Percentiles rank a stretch among this genome's conserved stretches.
phyloP scores from a whole-genome alignment of 805 yeast species.

The Phaffomyces thermotolerans region DNA sequence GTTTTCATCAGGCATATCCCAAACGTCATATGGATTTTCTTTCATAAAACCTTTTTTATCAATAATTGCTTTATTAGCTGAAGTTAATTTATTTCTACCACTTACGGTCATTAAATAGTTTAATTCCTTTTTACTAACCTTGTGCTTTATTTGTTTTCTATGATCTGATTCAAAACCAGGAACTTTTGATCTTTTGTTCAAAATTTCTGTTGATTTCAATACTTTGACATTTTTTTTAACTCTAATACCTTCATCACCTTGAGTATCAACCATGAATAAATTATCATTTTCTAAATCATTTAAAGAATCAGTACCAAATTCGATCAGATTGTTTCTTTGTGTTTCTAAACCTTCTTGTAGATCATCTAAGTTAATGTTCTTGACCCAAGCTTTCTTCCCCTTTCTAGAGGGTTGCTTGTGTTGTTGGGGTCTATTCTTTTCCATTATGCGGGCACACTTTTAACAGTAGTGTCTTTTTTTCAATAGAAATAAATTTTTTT shows the following conservation, averaged over 20 bases:
- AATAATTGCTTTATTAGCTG: constrained; percentile 42
- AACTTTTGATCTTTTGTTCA: constrained; percentile 71
- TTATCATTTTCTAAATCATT: constrained; percentile 35
- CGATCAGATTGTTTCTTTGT: constrained; percentile 52
- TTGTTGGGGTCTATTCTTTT: constrained; percentile 46
- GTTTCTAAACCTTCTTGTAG: constrained; percentile 65
- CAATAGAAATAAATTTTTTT: background rate
- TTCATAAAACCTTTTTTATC: constrained; percentile 60
- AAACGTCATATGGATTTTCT: constrained; percentile 53
- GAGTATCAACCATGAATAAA: constrained; percentile 60
- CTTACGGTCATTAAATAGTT: constrained; percentile 63
- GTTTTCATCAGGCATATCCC: constrained; percentile 41
- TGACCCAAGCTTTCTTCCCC: constrained; percentile 90
- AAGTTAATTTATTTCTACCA: constrained; percentile 58
- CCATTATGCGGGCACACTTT: constrained; percentile 20
- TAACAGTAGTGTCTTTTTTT: background rate
- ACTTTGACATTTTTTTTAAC: constrained; percentile 33
- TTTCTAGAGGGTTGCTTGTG: constrained; percentile 75
- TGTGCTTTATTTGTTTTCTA: constrained; percentile 27
- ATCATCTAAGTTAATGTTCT: constrained; percentile 82
- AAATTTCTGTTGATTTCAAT: constrained; percentile 37
- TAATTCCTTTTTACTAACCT: constrained; percentile 57
- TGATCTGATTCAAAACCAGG: constrained; percentile 43
- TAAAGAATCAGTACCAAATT: constrained; percentile 39
- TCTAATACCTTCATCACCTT: constrained; percentile 43